Percentiles rank a stretch among this genome's conserved stretches.
phyloP scores from a whole-genome alignment of 352 stramenopile species.

The Globisporangium megalacanthum region DNA sequence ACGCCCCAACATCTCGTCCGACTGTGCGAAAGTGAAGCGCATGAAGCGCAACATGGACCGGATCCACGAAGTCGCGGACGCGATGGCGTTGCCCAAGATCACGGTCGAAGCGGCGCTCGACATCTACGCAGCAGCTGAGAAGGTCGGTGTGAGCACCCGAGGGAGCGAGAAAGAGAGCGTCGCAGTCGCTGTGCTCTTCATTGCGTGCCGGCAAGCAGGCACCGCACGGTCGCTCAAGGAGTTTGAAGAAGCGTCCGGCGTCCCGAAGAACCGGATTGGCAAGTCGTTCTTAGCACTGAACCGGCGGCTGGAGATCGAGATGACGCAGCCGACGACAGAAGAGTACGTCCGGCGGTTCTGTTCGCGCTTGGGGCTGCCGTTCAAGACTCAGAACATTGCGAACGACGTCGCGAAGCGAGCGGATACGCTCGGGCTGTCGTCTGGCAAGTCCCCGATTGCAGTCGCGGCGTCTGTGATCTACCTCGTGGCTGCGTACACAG shows the following conservation, averaged over 20 bases:
- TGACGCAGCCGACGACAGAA: conserved; percentile 61
- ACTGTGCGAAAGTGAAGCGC: conserved; percentile 50
- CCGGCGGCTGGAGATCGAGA: conserved; percentile 49
- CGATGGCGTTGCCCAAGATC: conserved; percentile 56
- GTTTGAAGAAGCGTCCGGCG: conserved; percentile 64
- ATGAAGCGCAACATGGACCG: conserved; percentile 65
- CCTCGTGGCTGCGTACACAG: conserved; percentile 75
- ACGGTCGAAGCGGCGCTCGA: conserved; percentile 71
- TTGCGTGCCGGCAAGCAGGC: conserved; percentile 61
- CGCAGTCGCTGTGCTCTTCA: conserved; percentile 59
- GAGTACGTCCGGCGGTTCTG: conserved; percentile 78
- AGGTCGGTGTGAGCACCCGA: conserved; percentile 56
- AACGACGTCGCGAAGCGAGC: conserved; percentile 73
- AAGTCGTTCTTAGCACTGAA: conserved; percentile 75
- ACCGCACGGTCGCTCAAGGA: conserved; percentile 72
- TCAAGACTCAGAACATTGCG: conserved; percentile 74
- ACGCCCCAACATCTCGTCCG: conserved; percentile 50
- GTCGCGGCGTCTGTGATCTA: conserved; percentile 79
- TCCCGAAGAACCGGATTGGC: conserved; percentile 70
- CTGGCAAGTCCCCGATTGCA: conserved; percentile 63
- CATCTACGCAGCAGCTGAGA: conserved; percentile 63
- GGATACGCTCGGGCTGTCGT: conserved; percentile 54
- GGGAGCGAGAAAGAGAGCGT: conserved; percentile 65
- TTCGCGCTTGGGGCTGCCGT: conserved; percentile 62
- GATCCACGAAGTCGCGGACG: conserved; percentile 66